These are phyloP conservation scores for Schizosaccharomyces cryophilus DNA, from an alignment of 805 yeast genomes.

Conservation along the genomic window DNA sequence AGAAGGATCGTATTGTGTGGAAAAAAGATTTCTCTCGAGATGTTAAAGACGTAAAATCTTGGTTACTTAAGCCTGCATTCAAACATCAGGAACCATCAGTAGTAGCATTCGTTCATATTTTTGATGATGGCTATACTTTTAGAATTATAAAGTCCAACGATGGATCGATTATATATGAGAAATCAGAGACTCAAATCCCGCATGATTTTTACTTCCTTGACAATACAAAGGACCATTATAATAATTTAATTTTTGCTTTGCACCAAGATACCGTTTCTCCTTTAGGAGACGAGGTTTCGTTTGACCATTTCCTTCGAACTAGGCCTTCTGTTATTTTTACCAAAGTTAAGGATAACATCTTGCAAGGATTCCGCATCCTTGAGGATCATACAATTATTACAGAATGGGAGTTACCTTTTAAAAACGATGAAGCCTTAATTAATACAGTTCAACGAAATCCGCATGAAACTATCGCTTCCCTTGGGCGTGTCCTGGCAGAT, in stretches of 20 bases:
- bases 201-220: not conserved
- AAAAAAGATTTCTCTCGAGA: not conserved
- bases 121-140: not conserved
- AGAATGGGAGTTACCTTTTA: not conserved
- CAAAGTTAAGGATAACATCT: not conserved
- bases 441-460: not conserved
- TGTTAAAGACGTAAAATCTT: not conserved
- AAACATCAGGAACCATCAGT: not conserved
- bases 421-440: not conserved
- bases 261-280: not conserved
- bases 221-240: not conserved
- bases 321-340: not conserved
- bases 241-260: not conserved
- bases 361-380: not conserved
- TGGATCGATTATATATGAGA: not conserved
- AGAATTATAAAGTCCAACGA: not conserved
- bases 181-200: not conserved
- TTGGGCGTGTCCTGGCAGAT: slow-evolving; percentile 46
- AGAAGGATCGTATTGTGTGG: not conserved
- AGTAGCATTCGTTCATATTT: not conserved
- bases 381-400: not conserved
- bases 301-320: not conserved
- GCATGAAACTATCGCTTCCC: slow-evolving; percentile 2
- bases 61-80: not conserved
- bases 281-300: not conserved